Evolutionary conservation across 306 rosid genomes (phyloP), one percentile per base, ranked within the genome.

Genomic region (Pyrus communis): DNA sequence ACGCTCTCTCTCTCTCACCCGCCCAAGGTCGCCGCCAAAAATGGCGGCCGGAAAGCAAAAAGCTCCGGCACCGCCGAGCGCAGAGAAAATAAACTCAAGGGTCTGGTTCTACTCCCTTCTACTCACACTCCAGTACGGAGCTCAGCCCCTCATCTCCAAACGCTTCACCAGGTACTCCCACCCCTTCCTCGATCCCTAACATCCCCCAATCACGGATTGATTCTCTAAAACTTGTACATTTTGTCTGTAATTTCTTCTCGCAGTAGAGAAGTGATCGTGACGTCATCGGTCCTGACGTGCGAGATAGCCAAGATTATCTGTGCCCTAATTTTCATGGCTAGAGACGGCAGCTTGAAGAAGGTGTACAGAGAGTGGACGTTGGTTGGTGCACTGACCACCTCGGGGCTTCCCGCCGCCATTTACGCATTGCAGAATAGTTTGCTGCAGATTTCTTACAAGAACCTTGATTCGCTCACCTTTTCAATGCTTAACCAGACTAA

Each of bases 401-500:
- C 98, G 43, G 99, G 93, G 65, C 96, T 92, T 67, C 99, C 99
- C 57, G 99, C 99, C 3, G 96, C 95, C 40, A 96, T 91, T 55
- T 96, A 96, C 76, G 93, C 99, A 49, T 83, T 96, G 78, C 99
- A 96, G 85, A 96, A 92, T 85, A 96, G 97, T 82, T 89, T 96
- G 86, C 85, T 96, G 82, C 99, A 96, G 86, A 91, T 96, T 78
- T 86, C 99, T 77, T 96, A 92, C 89, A 91, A 70, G 90, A 96
- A 92, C 80, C 96, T 96, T 58, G 99, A 96, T 87, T 96, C 99
- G 4, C 92, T 96, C 75, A 96, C 98, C 13, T 96, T 96, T 86
- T 92, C 99, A 19, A 92, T 96, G 83, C 85, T 95, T 83, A 96
- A 92, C 82, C 98, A 96, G 84, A 96, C 99, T 31, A 96, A 96